These are phyloP conservation scores for Auricularia heimuer DNA, from an alignment of 768 basidiomycete species.

Conservation along the genomic window DNA sequence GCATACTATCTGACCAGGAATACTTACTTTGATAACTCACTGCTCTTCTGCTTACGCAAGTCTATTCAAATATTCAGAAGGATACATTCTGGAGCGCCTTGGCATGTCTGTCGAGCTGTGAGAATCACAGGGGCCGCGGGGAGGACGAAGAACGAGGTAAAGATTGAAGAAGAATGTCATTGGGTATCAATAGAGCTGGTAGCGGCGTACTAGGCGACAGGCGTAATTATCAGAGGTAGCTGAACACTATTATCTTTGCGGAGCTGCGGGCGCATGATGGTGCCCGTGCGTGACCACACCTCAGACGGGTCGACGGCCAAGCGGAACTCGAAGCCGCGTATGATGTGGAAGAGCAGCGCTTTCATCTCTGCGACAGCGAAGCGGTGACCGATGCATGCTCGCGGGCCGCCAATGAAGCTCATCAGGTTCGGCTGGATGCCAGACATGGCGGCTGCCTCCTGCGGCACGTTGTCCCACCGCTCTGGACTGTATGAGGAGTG, in stretches of 20 bases:
- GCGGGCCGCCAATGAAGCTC: conserved; percentile 8
- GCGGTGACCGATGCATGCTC: conserved; percentile 13
- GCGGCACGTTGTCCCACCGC: conserved; percentile 3
- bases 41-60: too few relatives aligned
- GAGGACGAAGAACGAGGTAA: too few relatives aligned
- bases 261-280: neutral
- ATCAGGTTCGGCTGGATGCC: conserved; percentile 3
- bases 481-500: conserved; percentile 7
- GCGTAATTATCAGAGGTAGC: neutral
- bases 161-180: too few relatives aligned
- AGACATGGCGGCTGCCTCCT: neutral
- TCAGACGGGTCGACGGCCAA: neutral
- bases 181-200: too few relatives aligned
- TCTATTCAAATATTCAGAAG: too few relatives aligned
- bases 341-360: conserved; percentile 4
- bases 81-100: too few relatives aligned
- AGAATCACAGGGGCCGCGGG: too few relatives aligned
- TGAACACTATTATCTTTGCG: neutral
- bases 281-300: neutral
- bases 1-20: too few relatives aligned
- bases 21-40: too few relatives aligned
- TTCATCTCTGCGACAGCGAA: conserved; percentile 13
- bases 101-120: too few relatives aligned
- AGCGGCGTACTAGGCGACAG: neutral
- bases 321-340: conserved; percentile 6